Percentiles rank a stretch among this genome's conserved stretches.
phyloP scores from a whole-genome alignment of 2,329 filamentous ascomycete species.

The Colletotrichum horii region DNA sequence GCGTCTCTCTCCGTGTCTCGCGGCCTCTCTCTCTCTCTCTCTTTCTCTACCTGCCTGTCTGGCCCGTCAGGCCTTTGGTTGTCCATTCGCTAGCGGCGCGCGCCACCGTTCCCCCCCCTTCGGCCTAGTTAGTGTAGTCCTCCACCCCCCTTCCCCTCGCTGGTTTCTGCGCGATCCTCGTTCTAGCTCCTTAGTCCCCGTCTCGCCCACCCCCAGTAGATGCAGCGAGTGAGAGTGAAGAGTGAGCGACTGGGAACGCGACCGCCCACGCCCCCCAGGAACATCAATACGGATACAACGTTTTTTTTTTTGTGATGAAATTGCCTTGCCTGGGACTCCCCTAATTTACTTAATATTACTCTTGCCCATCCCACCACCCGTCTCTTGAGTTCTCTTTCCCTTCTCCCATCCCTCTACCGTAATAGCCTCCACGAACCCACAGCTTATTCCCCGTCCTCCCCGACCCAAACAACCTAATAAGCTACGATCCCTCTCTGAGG shows the following conservation, averaged over 20 bases:
- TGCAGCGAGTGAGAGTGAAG: neutral
- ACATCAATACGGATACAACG: slow-evolving; percentile 16
- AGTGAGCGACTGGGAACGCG: neutral
- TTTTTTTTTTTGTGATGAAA: slow-evolving; percentile 8
- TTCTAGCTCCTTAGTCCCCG: slow-evolving; percentile 1
- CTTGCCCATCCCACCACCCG: neutral
- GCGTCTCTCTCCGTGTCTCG: neutral
- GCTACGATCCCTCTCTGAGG: neutral
- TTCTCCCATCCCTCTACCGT: slow-evolving; percentile 3
- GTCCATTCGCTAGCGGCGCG: slow-evolving; percentile 11
- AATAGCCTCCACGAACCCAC: slow-evolving; percentile 19
- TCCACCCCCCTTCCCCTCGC: neutral
- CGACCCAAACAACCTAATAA: neutral
- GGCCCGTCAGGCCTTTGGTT: neutral
- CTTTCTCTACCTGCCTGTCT: neutral
- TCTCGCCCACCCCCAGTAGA: slow-evolving; percentile 2
- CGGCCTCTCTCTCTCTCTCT: neutral
- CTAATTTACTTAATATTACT: slow-evolving; percentile 18
- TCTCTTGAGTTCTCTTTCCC: neutral
- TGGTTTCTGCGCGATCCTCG: slow-evolving; percentile 4
- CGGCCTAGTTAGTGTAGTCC: slow-evolving; percentile 7
- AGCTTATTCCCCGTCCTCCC: slow-evolving; percentile 5
- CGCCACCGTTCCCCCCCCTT: slow-evolving; percentile 17
- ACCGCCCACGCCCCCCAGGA: neutral
- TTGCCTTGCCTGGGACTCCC: slow-evolving; percentile 3